phyloP scores from a whole-genome alignment of 2,329 filamentous ascomycete genomes.

The Fusarium annulatum region DNA sequence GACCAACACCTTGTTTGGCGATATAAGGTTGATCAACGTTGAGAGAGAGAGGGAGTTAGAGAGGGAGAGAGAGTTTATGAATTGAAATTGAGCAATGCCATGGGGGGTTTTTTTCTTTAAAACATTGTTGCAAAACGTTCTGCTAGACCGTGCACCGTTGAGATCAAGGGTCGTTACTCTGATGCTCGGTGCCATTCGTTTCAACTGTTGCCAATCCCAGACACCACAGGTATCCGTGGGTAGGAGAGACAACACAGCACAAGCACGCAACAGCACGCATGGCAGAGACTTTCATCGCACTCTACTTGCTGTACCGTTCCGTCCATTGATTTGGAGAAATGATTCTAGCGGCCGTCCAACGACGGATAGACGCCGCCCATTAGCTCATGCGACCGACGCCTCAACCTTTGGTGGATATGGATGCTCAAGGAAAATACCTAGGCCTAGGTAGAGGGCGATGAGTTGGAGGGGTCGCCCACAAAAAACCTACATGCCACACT shows the following conservation, averaged over 20 bases:
- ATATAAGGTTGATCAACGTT: conserved; percentile 21
- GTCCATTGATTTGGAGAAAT: neutral
- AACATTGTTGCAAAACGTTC: conserved; percentile 2
- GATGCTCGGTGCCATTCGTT: conserved; percentile 32
- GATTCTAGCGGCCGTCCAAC: conserved; percentile 36
- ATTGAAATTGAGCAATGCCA: conserved; percentile 12
- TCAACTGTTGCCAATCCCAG: conserved; percentile 36
- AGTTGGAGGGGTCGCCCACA: conserved; percentile 30
- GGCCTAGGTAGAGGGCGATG: neutral
- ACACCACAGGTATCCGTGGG: conserved; percentile 23
- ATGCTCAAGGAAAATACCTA: neutral
- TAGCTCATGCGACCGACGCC: conserved; percentile 35
- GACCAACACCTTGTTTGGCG: conserved; percentile 19
- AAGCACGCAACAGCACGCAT: neutral
- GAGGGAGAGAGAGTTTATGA: conserved; percentile 3
- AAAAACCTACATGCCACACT: conserved; percentile 36
- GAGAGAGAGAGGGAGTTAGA: neutral
- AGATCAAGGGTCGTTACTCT: conserved; percentile 24
- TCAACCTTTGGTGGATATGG: conserved; percentile 30
- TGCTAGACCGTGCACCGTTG: conserved; percentile 26
- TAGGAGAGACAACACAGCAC: conserved; percentile 2
- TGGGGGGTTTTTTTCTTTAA: neutral
- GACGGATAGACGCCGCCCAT: conserved; percentile 33
- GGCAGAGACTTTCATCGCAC: neutral
- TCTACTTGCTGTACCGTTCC: conserved; percentile 3